A percentile compares a stretch with the other conserved stretches of the same genome.
phyloP scores from a whole-genome alignment of 495 filamentous ascomycete species.

The Tirmania nivea region DNA sequence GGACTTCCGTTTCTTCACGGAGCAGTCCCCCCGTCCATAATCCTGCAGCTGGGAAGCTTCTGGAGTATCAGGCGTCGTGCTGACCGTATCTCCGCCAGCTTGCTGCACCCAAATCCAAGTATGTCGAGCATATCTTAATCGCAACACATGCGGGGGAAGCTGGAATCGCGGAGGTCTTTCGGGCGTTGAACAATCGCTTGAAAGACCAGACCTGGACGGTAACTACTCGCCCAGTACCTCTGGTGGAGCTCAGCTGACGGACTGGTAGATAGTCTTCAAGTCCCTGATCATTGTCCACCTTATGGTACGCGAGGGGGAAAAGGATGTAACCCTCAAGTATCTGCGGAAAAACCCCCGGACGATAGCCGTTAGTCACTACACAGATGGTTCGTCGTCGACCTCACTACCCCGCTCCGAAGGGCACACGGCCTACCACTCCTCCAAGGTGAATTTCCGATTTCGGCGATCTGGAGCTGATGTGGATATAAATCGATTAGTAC shows the following conservation, averaged over 20 bases:
- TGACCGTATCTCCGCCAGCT: slow-evolving; percentile 29
- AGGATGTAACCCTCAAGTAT: slow-evolving; percentile 68
- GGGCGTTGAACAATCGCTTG: slow-evolving; percentile 66
- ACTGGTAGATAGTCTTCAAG: slow-evolving; percentile 56
- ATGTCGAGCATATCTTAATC: slow-evolving; percentile 93
- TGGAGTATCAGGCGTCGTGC: not conserved
- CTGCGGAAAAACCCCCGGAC: slow-evolving; percentile 63
- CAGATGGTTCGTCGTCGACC: slow-evolving; percentile 48
- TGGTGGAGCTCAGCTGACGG: not conserved
- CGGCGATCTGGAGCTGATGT: not conserved
- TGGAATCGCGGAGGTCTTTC: slow-evolving; percentile 88
- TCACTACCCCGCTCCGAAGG: not conserved
- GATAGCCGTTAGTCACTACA: slow-evolving; percentile 73
- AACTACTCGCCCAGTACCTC: not conserved
- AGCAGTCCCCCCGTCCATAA: not conserved
- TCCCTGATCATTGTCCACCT: slow-evolving; percentile 83
- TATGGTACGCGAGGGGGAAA: slow-evolving; percentile 90
- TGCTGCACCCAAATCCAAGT: slow-evolving; percentile 95
- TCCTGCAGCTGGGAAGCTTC: not conserved
- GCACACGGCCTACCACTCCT: not conserved
- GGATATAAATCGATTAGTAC: slow-evolving; percentile 32
- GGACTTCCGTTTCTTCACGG: not conserved
- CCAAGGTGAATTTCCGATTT: not conserved
- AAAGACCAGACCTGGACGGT: slow-evolving; percentile 94
- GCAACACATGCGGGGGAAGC: slow-evolving; percentile 90